Base-by-base conservation (phyloP, 257 asterid genomes). In the Solanum piurae region DNA sequence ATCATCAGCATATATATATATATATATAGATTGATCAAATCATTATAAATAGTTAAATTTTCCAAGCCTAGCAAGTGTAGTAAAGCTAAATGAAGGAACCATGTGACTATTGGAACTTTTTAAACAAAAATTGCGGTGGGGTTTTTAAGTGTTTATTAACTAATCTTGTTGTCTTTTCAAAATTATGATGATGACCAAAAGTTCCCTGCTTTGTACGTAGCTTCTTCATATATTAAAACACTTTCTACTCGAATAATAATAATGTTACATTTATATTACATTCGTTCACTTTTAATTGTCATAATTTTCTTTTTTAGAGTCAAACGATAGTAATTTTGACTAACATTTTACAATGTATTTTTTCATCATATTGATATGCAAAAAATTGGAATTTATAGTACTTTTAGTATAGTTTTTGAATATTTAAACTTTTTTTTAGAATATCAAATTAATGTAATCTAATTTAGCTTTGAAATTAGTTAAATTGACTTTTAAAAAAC, bases 51-150 rank as follows among this genome's bases (percentile, higher is more conserved):
- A 40, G 12, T 77, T n/a, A 31, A 40, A 25, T 77, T 77, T 42
- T 2, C 37, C 34, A 77, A 77, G 27, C 1, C 18, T 31, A 29
- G 25, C 1, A 23, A 4, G 5, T 29, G 2, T 29, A 5, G 12
- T 76, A 76, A 40, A 76, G 38, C 16, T 42, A 14, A 46, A 44
- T 16, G 84, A 77, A 27, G n/a, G 23, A 20, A 42, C 16, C 25
- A 44, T 44, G 25, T 79, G 64, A 44, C 38, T 2, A 18, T 27
- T 42, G 9, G 25, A 42, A 25, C 64, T 79, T 79, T 79, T 77
- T 9, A 79, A 79, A 79, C 64, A 23, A 79, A 25, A 79, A 44
- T 14, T 14, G 84, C 84, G 64, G 64, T 79, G 84, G 38, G n/a
- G 37, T 21, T 37, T 16, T 16, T 5, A 73, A 34, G 80, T 18